Conservation (phyloP, 352 stramenopile genomes). For the Phytophthora parvispora region DNA sequence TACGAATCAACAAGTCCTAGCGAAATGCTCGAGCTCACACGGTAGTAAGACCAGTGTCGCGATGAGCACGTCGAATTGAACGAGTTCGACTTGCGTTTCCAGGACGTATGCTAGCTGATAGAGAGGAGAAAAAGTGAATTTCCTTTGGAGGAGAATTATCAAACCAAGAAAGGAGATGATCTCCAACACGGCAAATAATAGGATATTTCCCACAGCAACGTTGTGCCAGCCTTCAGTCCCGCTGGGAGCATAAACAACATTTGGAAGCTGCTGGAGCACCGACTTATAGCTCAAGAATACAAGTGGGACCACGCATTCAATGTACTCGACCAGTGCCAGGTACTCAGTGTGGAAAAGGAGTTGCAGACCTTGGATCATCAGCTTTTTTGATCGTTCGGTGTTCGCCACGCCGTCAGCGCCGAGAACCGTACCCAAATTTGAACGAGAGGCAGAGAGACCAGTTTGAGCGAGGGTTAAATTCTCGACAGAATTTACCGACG, state of each 20-base stretch:
- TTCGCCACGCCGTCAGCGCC: no score
- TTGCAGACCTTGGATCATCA: conserved; percentile 19
- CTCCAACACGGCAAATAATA: conserved; percentile 33
- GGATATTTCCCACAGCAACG: background rate
- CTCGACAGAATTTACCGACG: no score
- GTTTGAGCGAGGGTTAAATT: no score
- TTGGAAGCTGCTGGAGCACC: conserved; percentile 38
- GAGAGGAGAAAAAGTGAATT: conserved; percentile 34
- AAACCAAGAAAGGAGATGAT: conserved; percentile 40
- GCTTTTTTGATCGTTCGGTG: conserved; percentile 3
- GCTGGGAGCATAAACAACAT: conserved; percentile 28
- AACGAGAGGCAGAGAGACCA: no score
- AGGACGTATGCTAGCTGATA: conserved; percentile 46
- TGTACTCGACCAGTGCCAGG: conserved; percentile 41
- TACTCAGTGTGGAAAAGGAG: conserved; percentile 40
- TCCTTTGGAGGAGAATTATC: no score
- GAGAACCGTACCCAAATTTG: no score
- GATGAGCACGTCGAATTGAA: conserved; percentile 7
- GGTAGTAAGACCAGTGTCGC: background rate
- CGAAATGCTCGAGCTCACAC: conserved; percentile 12
- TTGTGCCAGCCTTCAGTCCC: background rate
- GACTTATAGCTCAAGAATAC: conserved; percentile 39
- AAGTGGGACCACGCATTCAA: conserved; percentile 41
- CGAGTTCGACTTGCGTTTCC: conserved; percentile 26
- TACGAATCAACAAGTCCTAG: no score